phyloP scores from a whole-genome alignment of 768 basidiomycete genomes.

The Boletus rex-veris region DNA sequence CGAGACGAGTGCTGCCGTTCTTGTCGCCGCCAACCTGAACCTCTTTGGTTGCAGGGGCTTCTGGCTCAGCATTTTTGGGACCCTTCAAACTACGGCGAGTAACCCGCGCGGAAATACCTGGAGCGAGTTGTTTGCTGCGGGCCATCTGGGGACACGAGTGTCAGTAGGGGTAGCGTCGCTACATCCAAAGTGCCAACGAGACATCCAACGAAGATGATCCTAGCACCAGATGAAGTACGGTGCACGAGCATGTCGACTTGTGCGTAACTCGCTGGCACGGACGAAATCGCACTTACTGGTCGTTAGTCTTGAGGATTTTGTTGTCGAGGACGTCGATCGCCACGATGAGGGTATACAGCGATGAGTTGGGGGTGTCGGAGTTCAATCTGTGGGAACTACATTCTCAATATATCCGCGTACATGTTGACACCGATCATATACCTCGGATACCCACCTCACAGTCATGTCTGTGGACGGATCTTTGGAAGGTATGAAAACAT shows the following conservation, averaged over 20 bases:
- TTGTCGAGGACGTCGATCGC: slow-evolving; percentile 29
- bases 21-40: slow-evolving; percentile 84
- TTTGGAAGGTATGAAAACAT: slow-evolving; percentile 23
- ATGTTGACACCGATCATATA: slow-evolving; percentile 1
- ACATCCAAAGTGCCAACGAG: slow-evolving; percentile 34
- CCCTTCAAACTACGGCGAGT: slow-evolving; percentile 83
- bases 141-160: slow-evolving; percentile 58
- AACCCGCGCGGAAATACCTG: slow-evolving; percentile 75
- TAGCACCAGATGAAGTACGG: not conserved
- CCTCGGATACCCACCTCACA: slow-evolving; percentile 23
- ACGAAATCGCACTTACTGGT: slow-evolving; percentile 36
- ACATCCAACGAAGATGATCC: slow-evolving; percentile 33
- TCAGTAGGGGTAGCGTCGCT: slow-evolving; percentile 18
- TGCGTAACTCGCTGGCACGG: slow-evolving; percentile 6
- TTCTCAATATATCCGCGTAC: slow-evolving; percentile 16
- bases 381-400: slow-evolving; percentile 23
- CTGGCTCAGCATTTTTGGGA: slow-evolving; percentile 69
- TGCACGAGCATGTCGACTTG: not conserved
- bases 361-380: slow-evolving; percentile 20
- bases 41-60: slow-evolving; percentile 63
- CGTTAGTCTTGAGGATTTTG: slow-evolving; percentile 43
- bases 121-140: slow-evolving; percentile 80
- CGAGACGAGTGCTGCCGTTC: slow-evolving; percentile 84
- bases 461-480: slow-evolving; percentile 21
- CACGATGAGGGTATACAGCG: slow-evolving; percentile 12